These are phyloP conservation scores for Kalmanozyma brasiliensis DNA, from an alignment of 1,284 basidiomycete genomes.

Conservation along the genomic window DNA sequence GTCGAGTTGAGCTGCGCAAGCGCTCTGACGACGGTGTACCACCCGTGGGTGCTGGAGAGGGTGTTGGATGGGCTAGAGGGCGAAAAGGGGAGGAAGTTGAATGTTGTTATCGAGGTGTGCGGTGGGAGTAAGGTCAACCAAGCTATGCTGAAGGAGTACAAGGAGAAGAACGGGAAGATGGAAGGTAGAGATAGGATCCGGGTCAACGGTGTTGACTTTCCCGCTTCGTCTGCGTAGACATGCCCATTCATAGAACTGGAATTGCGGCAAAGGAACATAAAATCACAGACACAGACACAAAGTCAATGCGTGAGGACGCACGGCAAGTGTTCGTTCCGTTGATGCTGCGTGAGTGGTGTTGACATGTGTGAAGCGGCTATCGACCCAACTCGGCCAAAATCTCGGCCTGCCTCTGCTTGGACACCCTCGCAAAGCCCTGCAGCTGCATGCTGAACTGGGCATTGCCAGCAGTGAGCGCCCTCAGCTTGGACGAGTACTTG, in stretches of 20 bases:
- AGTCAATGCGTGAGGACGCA: too few relatives aligned
- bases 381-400: constrained; percentile 58
- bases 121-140: constrained; percentile 53
- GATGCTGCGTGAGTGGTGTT: too few relatives aligned
- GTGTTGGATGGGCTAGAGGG: constrained; percentile 6
- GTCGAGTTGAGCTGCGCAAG: constrained; percentile 62
- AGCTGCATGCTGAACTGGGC: constrained; percentile 81
- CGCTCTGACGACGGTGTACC: constrained; percentile 51
- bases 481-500: constrained; percentile 80
- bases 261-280: not conserved
- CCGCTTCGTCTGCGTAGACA: not conserved
- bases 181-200: constrained; percentile 9
- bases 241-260: too few relatives aligned
- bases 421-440: constrained; percentile 76
- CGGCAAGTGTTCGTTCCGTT: too few relatives aligned
- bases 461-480: constrained; percentile 83
- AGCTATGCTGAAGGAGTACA: constrained; percentile 22
- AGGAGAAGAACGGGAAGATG: constrained; percentile 7
- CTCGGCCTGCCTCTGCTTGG: constrained; percentile 46
- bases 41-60: constrained; percentile 34
- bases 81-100: constrained; percentile 17
- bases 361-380: constrained; percentile 1
- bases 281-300: too few relatives aligned
- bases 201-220: constrained; percentile 20
- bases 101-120: constrained; percentile 61